Conservation (phyloP, 192 early-diverging fungal genomes). For the Entomortierella chlamydospora region DNA sequence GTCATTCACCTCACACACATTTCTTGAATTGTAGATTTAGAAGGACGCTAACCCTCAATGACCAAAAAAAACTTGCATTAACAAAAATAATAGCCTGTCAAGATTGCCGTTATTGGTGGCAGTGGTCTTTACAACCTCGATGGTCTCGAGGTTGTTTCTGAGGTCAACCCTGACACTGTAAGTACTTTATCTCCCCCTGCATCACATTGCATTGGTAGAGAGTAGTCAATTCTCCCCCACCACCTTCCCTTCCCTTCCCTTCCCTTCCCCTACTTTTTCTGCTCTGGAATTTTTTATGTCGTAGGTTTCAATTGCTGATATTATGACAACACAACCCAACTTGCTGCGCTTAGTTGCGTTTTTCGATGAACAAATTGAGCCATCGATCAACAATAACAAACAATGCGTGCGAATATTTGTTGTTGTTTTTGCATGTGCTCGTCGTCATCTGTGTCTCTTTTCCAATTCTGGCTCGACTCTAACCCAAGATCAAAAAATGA, state of each 20-base stretch:
- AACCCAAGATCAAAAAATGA: conserved; percentile 3
- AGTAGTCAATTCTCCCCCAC: too few relatives aligned
- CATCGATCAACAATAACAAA: too few relatives aligned
- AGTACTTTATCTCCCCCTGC: background rate
- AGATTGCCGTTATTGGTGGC: conserved; percentile 95
- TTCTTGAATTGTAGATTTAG: too few relatives aligned
- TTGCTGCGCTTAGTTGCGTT: background rate
- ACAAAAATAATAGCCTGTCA: conserved; percentile 65
- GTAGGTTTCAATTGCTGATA: too few relatives aligned
- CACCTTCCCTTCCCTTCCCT: background rate
- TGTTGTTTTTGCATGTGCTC: background rate
- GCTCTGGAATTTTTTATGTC: too few relatives aligned
- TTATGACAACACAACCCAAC: too few relatives aligned
- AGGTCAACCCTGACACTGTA: conserved; percentile 89
- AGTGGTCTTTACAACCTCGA: conserved; percentile 93
- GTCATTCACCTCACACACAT: too few relatives aligned
- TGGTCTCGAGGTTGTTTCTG: conserved; percentile 80
- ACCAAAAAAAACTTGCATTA: background rate
- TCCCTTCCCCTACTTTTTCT: background rate
- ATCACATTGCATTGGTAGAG: too few relatives aligned
- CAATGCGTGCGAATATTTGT: background rate
- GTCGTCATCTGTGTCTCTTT: background rate
- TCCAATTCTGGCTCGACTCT: background rate
- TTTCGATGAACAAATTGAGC: too few relatives aligned
- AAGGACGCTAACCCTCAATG: too few relatives aligned